phyloP scores from a whole-genome alignment of 2,329 filamentous ascomycete species.

The Fusarium citri region DNA sequence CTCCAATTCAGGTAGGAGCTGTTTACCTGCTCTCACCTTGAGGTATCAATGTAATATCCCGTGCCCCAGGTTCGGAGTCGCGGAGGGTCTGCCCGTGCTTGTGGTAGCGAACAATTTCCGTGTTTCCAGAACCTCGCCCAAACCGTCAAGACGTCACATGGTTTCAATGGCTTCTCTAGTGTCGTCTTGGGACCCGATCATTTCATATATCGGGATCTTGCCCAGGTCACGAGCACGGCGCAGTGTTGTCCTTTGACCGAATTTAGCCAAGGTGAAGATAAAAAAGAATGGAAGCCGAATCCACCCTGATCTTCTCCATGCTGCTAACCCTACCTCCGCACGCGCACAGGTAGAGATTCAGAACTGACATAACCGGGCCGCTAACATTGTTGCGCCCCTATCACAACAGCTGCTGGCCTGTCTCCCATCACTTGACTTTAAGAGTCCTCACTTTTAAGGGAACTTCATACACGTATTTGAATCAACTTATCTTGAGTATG shows the following conservation, averaged over 20 bases:
- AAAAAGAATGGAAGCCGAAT: slow-evolving; percentile 15
- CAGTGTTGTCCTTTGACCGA: slow-evolving; percentile 28
- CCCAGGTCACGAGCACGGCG: slow-evolving; percentile 29
- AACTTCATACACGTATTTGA: slow-evolving; percentile 9
- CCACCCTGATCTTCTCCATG: slow-evolving; percentile 1
- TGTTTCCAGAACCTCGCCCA: slow-evolving; percentile 33
- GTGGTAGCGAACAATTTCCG: slow-evolving; percentile 18
- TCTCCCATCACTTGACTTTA: neutral
- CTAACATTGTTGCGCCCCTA: slow-evolving; percentile 31
- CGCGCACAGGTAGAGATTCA: slow-evolving; percentile 15
- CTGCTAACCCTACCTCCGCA: slow-evolving; percentile 1
- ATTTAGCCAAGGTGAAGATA: slow-evolving; percentile 35
- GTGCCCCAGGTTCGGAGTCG: slow-evolving; percentile 33
- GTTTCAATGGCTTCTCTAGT: slow-evolving; percentile 24
- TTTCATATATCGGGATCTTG: slow-evolving; percentile 20
- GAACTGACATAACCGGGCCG: slow-evolving; percentile 7
- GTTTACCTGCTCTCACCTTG: slow-evolving; percentile 25
- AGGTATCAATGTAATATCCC: slow-evolving; percentile 9
- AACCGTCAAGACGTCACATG: slow-evolving; percentile 29
- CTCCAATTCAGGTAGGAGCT: neutral
- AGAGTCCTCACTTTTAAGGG: neutral
- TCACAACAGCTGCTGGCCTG: slow-evolving; percentile 15
- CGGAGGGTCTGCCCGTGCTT: slow-evolving; percentile 28
- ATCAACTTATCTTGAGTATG: slow-evolving; percentile 8
- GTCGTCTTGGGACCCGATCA: slow-evolving; percentile 29